Conservation (phyloP, 2,329 filamentous ascomycete species). For the Fusarium concolor region DNA sequence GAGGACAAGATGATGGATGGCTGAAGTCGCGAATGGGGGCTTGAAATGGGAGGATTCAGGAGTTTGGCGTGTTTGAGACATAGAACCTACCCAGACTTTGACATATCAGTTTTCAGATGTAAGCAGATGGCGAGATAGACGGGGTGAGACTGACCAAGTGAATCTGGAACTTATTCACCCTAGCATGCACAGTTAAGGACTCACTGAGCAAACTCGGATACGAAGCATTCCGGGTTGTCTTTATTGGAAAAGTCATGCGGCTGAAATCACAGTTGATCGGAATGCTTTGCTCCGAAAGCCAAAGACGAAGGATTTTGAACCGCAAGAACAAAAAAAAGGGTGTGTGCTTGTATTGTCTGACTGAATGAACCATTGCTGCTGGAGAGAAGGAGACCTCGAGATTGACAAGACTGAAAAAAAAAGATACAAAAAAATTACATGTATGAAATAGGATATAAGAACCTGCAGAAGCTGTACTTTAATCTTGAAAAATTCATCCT, state of each 20-base stretch:
- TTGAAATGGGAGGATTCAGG: constrained; percentile 4
- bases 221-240: constrained; percentile 23
- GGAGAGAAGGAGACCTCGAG: constrained; percentile 45
- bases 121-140: background rate
- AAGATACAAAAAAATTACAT: constrained; percentile 44
- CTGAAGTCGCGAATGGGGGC: background rate
- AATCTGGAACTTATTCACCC: constrained; percentile 5
- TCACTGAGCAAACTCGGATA: background rate
- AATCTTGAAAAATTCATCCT: constrained; percentile 46
- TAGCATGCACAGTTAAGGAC: background rate
- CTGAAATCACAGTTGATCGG: constrained; percentile 13
- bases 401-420: constrained; percentile 36
- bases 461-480: constrained; percentile 45
- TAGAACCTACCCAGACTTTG: constrained; percentile 15
- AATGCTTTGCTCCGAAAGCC: constrained; percentile 22
- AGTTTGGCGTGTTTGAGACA: constrained; percentile 29
- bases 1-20: constrained; percentile 13
- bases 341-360: constrained; percentile 45
- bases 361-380: constrained; percentile 46
- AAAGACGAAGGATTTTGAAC: constrained; percentile 22
- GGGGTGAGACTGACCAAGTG: constrained; percentile 14
- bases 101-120: constrained; percentile 19
- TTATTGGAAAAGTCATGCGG: constrained; percentile 23
- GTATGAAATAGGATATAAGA: constrained; percentile 49
- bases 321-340: constrained; percentile 36